Evolutionary conservation across 2,329 filamentous ascomycete genomes (phyloP).

Genomic region (Diaporthe caulivora): DNA sequence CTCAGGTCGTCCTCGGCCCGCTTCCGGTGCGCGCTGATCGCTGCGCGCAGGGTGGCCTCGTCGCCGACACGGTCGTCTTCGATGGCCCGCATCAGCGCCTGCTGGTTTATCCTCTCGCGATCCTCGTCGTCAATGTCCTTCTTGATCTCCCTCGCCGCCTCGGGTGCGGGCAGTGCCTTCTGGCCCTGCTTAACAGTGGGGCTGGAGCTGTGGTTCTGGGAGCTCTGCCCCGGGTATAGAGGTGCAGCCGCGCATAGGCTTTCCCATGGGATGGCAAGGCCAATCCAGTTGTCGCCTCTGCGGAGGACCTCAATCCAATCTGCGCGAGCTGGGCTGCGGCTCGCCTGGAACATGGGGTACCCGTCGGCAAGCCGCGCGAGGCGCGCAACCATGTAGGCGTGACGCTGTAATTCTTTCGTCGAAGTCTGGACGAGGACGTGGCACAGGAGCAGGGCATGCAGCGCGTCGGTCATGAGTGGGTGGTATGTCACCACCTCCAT

Average conservation of each 20-base stretch:
- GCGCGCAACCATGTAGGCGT: slow-evolving; percentile 85
- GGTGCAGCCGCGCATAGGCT: slow-evolving; percentile 74
- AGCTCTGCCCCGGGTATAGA: slow-evolving; percentile 47
- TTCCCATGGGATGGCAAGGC: slow-evolving; percentile 76
- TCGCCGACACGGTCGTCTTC: slow-evolving; percentile 77
- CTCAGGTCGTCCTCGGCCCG: slow-evolving; percentile 66
- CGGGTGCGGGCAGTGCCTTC: slow-evolving; percentile 41
- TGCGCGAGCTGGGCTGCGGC: slow-evolving; percentile 76
- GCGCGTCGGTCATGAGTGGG: slow-evolving; percentile 81
- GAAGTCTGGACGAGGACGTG: slow-evolving; percentile 86
- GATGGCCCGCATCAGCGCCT: slow-evolving; percentile 76
- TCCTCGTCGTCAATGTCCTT: slow-evolving; percentile 24
- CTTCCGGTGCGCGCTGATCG: slow-evolving; percentile 71
- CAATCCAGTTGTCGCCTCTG: slow-evolving; percentile 77
- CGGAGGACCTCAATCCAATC: slow-evolving; percentile 86
- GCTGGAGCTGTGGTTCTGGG: background rate
- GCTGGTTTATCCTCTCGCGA: slow-evolving; percentile 68
- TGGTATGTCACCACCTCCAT: slow-evolving; percentile 82
- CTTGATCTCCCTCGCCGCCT: slow-evolving; percentile 67
- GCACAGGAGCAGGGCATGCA: slow-evolving; percentile 82
- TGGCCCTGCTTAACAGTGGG: slow-evolving; percentile 48
- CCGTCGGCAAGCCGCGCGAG: slow-evolving; percentile 81
- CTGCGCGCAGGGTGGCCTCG: slow-evolving; percentile 73
- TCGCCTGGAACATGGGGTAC: slow-evolving; percentile 83
- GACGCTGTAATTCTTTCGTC: slow-evolving; percentile 80